Base-by-base conservation (phyloP, 176 grass and related monocot genomes). In the Rhipidocladum racemiflorum region DNA sequence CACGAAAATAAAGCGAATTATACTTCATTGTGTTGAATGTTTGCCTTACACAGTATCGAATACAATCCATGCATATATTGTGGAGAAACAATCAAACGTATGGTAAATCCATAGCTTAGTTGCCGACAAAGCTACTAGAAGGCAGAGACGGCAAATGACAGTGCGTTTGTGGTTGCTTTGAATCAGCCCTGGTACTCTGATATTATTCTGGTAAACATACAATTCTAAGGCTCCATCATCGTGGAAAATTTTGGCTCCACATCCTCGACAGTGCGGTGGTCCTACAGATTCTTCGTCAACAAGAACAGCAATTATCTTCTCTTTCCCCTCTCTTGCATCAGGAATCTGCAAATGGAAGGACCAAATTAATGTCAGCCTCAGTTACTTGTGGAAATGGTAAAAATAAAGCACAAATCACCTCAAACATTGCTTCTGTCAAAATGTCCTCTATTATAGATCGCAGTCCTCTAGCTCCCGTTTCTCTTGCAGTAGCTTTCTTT, bases 381-480 rank as follows among this genome's bases (percentile, higher is more conserved):
- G 17, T 72, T 59, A 80, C 17, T 28, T 40, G 67, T 16, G 40
- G 68, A 57, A 12, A 40, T 18, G 48, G 0, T 1, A 25, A 50
- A 40, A 61, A 49, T 6, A 60, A 78, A 25, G 15, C 46, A 48
- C 11, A 59, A 77, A 43, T 23, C 12, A 93, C 91, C 91, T 93
- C 91, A 88, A 90, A 88, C 88, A 93, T 93, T 35, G 91, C 85
- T 90, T 93, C 88, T 43, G 88, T 93, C 63, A 90, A 86, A 80
- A 88, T 86, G 27, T 75, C 65, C 79, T 93, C 91, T 75, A 90
- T 66, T 67, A 88, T 86, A 39, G 82, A 90, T 23, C 88, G 63
- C 40, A 93, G 66, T 0, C 85, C 88, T 38, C 88, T 86, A 28
- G 88, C 85, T 3, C 88, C 88, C 0, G 88, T 88, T 79, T 90